Percentiles rank a stretch among this genome's conserved stretches.
These are phyloP conservation scores for Colletotrichum tropicicola DNA, from an alignment of 2,329 filamentous ascomycete genomes.

Conservation along the genomic window DNA sequence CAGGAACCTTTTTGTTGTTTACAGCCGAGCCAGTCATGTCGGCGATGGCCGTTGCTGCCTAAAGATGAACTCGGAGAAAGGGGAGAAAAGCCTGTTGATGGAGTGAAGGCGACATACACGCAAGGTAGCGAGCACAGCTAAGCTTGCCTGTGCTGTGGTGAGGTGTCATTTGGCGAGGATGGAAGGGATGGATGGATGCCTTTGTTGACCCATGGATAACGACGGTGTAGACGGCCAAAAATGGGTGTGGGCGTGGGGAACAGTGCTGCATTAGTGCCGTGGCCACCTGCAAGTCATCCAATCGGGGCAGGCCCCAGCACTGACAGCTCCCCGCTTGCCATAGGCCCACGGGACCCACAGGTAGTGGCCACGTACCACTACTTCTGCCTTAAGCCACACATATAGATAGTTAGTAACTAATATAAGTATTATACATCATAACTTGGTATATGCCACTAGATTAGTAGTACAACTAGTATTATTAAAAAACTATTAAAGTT, in stretches of 20 bases:
- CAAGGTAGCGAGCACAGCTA: too few species aligned
- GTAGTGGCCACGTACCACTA: not conserved
- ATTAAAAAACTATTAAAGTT: too few species aligned
- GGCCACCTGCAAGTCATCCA: slow-evolving; percentile 24
- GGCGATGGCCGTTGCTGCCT: slow-evolving; percentile 8
- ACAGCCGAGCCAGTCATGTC: slow-evolving; percentile 14
- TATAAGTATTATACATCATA: not conserved
- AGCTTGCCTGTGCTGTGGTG: too few species aligned
- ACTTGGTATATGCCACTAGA: too few species aligned
- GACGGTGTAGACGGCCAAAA: not conserved
- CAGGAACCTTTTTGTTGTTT: not conserved
- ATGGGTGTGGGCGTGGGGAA: slow-evolving; percentile 9
- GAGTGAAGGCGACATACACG: not conserved
- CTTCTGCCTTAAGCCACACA: too few species aligned
- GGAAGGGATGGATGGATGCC: slow-evolving; percentile 12
- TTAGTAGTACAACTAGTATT: too few species aligned
- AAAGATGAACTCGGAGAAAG: not conserved
- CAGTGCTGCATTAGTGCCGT: slow-evolving; percentile 14
- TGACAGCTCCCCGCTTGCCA: slow-evolving; percentile 16
- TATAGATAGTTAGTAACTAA: not conserved
- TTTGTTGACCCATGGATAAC: slow-evolving; percentile 8
- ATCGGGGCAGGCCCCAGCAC: slow-evolving; percentile 15
- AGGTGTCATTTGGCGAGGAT: slow-evolving; percentile 14
- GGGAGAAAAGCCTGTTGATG: not conserved
- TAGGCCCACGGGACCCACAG: too few species aligned